Evolutionary conservation across 2,329 filamentous ascomycete genomes (phyloP), one percentile per base, ranked within the genome.

Genomic region (Penicillium fuscoglaucum): DNA sequence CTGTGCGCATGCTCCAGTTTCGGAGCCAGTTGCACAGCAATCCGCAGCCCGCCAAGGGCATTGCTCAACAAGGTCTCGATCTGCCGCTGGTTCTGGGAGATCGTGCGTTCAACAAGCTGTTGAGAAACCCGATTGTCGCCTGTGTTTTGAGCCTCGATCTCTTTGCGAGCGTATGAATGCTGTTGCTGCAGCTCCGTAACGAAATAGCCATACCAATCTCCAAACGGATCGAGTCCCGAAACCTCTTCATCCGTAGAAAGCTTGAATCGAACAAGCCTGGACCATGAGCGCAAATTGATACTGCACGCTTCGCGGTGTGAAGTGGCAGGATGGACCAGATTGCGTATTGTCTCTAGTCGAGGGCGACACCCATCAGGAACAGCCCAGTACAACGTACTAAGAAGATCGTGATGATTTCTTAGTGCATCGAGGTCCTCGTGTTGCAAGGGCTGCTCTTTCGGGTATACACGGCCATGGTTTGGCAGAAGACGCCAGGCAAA

Each of bases 281-380:
- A 70, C 85, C 85, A 87, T 28, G 84, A 78, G 41, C 79, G 79
- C 6, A 87, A 77, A 60, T 80, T 86, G 41, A 87, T 78, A 52
- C 79, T 81, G 69, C 84, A 87, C 5, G 83, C 84, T 72, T 85
- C 83, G 52, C 78, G 77, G 70, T 87, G 85, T 12, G 85, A 87
- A 17, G 66, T 78, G 15, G 79, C 74, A 58, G 85, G 82, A 61
- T 85, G 79, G 15, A 87, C 83, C 6, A 87, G 76, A 52, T 80
- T 76, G 29, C 76, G 79, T 48, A 87, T 77, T 6, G 79, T 74
- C 52, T 80, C 76, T 5, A 85, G 62, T 44, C 80, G 77, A 41
- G 83, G 83, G n/a, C 84, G 78, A 65, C 77, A 81, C 1, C 76
- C 74, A 29, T 80, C 71, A 28, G 84, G 84, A 39, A 82, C 80